Percentiles rank a stretch among this genome's conserved stretches.
Evolutionary conservation across 768 basidiomycete species (phyloP).

Genomic region (Leucogyrophana mollusca): DNA sequence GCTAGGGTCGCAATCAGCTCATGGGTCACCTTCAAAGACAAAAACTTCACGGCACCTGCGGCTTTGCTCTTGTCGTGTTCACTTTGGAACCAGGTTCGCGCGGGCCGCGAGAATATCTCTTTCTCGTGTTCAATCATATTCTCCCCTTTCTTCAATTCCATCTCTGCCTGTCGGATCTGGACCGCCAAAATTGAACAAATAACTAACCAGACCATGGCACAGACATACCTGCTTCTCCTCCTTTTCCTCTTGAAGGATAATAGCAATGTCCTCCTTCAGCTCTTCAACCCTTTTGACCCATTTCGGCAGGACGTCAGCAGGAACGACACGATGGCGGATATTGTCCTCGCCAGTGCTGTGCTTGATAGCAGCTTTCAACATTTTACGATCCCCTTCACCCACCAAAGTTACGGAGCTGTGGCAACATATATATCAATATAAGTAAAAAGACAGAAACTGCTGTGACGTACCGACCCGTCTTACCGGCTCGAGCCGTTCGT

Average conservation of each 20-base stretch:
- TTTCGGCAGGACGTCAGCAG: constrained; percentile 66
- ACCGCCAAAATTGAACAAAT: constrained; percentile 8
- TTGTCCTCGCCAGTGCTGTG: constrained; percentile 75
- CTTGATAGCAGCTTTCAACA: constrained; percentile 95
- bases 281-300: constrained; percentile 70
- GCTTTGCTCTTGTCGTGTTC: constrained; percentile 78
- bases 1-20: constrained; percentile 39
- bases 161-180: constrained; percentile 87
- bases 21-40: constrained; percentile 5
- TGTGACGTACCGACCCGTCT: constrained; percentile 75
- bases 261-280: constrained; percentile 75
- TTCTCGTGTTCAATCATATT: constrained; percentile 92
- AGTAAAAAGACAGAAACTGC: not conserved
- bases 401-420: constrained; percentile 89
- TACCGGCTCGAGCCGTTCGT: constrained; percentile 93
- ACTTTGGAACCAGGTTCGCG: constrained; percentile 98
- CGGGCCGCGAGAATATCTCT: constrained; percentile 92
- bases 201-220: constrained; percentile 4
- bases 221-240: constrained; percentile 82
- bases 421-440: constrained; percentile 9
- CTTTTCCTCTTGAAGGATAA: constrained; percentile 85
- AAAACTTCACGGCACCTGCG: constrained; percentile 53
- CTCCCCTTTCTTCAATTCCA: constrained; percentile 93
- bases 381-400: constrained; percentile 93
- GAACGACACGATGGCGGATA: constrained; percentile 86